phyloP scores from a whole-genome alignment of 2,329 filamentous ascomycete genomes.

The Neodidymelliopsis sp. region DNA sequence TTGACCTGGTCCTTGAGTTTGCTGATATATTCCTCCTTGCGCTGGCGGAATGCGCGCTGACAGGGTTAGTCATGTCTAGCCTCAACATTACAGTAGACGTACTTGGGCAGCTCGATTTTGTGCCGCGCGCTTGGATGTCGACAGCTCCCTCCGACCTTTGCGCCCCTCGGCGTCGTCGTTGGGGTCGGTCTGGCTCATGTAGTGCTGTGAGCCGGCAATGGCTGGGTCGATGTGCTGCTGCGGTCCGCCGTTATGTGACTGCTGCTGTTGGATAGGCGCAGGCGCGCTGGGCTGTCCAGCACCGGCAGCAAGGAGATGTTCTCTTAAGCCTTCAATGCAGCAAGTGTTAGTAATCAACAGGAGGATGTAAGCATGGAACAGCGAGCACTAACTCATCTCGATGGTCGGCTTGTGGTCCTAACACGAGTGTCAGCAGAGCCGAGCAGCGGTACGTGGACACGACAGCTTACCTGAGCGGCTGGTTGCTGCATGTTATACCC shows the following conservation, averaged over 20 bases:
- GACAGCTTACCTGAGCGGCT: slow-evolving; percentile 62
- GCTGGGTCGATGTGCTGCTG: slow-evolving; percentile 66
- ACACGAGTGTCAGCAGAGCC: slow-evolving; percentile 37
- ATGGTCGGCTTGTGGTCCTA: slow-evolving; percentile 49
- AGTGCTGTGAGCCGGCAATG: slow-evolving; percentile 60
- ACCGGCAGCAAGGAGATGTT: slow-evolving; percentile 66
- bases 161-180: slow-evolving; percentile 56
- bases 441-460: slow-evolving; percentile 6
- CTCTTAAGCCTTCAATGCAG: slow-evolving; percentile 63
- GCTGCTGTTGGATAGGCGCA: slow-evolving; percentile 34
- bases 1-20: slow-evolving; percentile 94
- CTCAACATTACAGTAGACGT: slow-evolving; percentile 29
- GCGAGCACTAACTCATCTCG: slow-evolving; percentile 52
- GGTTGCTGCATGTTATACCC: slow-evolving; percentile 48
- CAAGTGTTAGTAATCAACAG: slow-evolving; percentile 43
- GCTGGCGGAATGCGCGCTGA: slow-evolving; percentile 93
- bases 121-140: slow-evolving; percentile 93
- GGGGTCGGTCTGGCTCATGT: slow-evolving; percentile 57
- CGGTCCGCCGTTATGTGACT: slow-evolving; percentile 51
- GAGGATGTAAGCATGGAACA: slow-evolving; percentile 18
- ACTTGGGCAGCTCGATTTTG: slow-evolving; percentile 98
- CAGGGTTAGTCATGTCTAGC: slow-evolving; percentile 30
- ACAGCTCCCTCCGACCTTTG: slow-evolving; percentile 86
- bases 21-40: slow-evolving; percentile 98
- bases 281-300: slow-evolving; percentile 50